Evolutionary conservation across 345 rosid species (phyloP), one percentile per base, ranked within the genome.

Genomic region (Corchorus capsularis): DNA sequence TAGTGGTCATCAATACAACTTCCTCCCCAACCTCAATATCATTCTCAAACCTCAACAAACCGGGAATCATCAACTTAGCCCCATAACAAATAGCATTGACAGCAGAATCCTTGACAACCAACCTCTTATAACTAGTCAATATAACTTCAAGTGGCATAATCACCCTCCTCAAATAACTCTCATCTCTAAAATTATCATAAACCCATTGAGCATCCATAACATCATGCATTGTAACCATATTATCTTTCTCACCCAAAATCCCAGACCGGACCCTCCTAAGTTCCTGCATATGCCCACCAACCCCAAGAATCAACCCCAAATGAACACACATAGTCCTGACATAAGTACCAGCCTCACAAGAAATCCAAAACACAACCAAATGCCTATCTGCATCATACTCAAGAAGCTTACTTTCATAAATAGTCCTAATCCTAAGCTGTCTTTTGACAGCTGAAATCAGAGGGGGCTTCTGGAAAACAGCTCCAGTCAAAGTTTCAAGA

Each of bases 191-290:
- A 37, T 88, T 89, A 67, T 92, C 92, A 78, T 88, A 87, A 66
- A 89, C 70, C 93, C 92, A 94, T 69, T 93, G 99, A n/a, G 94
- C 98, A 85, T 95, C 99, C 97, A 95, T 88, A 32, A 93, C 90
- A 89, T 93, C 99, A 61, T 95, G 98, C 99, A 95, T 93, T 0
- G 97, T 90, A 71, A 95, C 98, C 99, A 95, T 95, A 74, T 95
- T 95, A 89, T 95, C 94, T 66, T 79, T 91, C 87, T 95, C 99
- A 0, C 99, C 99, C 47, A 75, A 76, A 69, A 95, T 95, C 50
- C 99, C 99, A 45, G 99, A 95, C 83, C 99, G 81, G 53, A 93
- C 99, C 71, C 99, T 90, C 79, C 99, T 87, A 74, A 95, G 82
- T 75, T 95, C 98, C 84, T 93, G 98, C 98, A 95, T 95, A 88